These are phyloP conservation scores for Cyphellophora attinorum DNA, from an alignment of 2,329 filamentous ascomycete genomes.

Conservation along the genomic window DNA sequence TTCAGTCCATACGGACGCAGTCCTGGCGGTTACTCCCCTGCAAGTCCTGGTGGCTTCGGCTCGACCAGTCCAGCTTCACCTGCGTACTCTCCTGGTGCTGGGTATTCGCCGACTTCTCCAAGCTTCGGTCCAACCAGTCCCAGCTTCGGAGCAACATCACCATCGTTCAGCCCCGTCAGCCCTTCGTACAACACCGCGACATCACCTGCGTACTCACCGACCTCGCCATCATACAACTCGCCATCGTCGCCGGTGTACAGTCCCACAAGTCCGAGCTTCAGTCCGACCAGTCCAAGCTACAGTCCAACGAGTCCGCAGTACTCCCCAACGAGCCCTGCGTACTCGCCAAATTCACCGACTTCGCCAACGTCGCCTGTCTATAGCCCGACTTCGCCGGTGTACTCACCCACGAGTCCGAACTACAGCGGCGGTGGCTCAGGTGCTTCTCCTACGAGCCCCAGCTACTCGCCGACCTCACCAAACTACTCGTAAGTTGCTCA, in stretches of 20 bases:
- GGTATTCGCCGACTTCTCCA: conserved; percentile 69
- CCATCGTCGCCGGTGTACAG: conserved; percentile 63
- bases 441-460: conserved; percentile 44
- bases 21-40: conserved; percentile 54
- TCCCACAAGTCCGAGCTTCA: conserved; percentile 51
- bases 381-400: conserved; percentile 51
- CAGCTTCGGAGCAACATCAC: conserved; percentile 41
- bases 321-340: conserved; percentile 57
- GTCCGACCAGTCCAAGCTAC: conserved; percentile 42
- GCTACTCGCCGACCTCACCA: conserved; percentile 49
- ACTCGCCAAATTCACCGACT: conserved; percentile 50
- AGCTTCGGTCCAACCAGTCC: conserved; percentile 49
- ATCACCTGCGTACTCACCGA: conserved; percentile 56
- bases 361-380: conserved; percentile 66
- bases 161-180: conserved; percentile 44
- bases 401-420: conserved; percentile 47
- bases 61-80: conserved; percentile 58
- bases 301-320: conserved; percentile 42
- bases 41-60: conserved; percentile 73
- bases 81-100: conserved; percentile 52
- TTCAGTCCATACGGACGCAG: conserved; percentile 63
- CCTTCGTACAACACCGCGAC: conserved; percentile 61
- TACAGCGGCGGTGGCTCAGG: conserved; percentile 26
- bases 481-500: too few species aligned
- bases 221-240: conserved; percentile 59